phyloP scores from a whole-genome alignment of 1,284 basidiomycete species.

The Pseudozyma sp. region DNA sequence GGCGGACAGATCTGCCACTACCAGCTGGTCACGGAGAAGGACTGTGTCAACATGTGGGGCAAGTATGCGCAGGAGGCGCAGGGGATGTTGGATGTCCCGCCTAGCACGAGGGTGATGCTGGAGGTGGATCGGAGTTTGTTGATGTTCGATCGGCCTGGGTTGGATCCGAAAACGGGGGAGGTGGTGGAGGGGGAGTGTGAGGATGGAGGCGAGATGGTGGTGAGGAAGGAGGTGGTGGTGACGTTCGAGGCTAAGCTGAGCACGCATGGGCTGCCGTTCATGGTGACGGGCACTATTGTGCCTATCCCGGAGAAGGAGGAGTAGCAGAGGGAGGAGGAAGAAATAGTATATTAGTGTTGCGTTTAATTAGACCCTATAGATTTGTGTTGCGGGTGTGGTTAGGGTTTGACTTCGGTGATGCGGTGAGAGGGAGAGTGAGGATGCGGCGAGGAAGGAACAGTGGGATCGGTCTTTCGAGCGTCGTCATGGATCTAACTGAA shows the following conservation, averaged over 20 bases:
- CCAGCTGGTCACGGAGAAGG: constrained; percentile 35
- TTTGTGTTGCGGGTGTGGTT: too few species aligned
- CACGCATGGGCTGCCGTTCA: constrained; percentile 42
- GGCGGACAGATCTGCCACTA: constrained; percentile 50
- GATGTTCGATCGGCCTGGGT: constrained; percentile 37
- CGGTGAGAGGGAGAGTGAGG: too few species aligned
- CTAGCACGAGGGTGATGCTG: constrained; percentile 14
- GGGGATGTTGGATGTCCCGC: constrained; percentile 15
- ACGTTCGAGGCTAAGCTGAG: constrained; percentile 50
- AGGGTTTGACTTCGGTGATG: too few species aligned
- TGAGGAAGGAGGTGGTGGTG: constrained; percentile 14
- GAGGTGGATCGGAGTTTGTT: constrained; percentile 42
- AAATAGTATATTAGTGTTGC: too few species aligned
- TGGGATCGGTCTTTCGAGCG: too few species aligned
- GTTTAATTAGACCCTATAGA: too few species aligned
- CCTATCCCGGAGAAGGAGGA: constrained; percentile 24
- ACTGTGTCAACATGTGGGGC: constrained; percentile 39
- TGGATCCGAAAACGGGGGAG: constrained; percentile 41
- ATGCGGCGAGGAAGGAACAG: too few species aligned
- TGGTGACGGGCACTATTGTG: constrained; percentile 21
- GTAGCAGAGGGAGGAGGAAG: too few species aligned
- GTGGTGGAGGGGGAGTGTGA: constrained; percentile 23
- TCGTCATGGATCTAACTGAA: too few species aligned
- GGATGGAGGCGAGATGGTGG: constrained; percentile 26
- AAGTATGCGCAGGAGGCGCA: constrained; percentile 26